Base-by-base conservation (phyloP, 768 basidiomycete genomes). In the Termitomyces sp. region DNA sequence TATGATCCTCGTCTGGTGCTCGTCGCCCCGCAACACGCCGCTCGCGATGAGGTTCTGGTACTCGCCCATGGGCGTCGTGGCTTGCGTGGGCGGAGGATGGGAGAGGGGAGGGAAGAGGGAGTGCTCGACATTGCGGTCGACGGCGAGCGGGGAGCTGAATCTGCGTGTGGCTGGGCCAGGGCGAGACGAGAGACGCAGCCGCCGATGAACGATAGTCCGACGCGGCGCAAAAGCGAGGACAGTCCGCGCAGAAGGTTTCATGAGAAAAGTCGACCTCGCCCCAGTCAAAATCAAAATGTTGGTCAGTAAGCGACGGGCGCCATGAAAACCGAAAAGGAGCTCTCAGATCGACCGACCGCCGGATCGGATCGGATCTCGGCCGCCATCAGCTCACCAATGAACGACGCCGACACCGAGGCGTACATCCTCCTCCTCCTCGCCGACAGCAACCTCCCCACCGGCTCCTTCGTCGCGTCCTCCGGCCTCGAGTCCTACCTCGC, bases 361-460 rank as follows among this genome's bases (percentile, higher is more conserved):
- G 56, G 46, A 48, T 55, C 56, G 56, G 46, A 48, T 55, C 55
- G 56, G 59, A 55, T 53, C 57, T 44, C n/a, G n/a, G n/a, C 24
- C 33, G 20, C 24, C 32, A 20, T 27, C 27, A 45, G 55, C 24
- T 49, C 30, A 39, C 51, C 46, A 62, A 76, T 74, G 73, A 55
- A 70, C 66, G 61, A 68, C 65, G 69, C 72, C 71, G 76, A 75
- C 57, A 20, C 39, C 50, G 87, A 90, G 67, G 76, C 82, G 0
- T 91, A 89, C 70, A 73, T 93, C 32, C 77, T 93, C 18, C 82
- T 95, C 39, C 79, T 95, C 36, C 82, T 96, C 43, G 82, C 91
- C 0, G 94, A 96, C 75, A 91, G 92, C 60, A 98, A 96, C 71
- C 85, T 99, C 3, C 97, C 97, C 2, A 98, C 96, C 0, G 97